These are phyloP conservation scores for Allium cepa DNA, from an alignment of 106 monocot species.

Conservation along the genomic window DNA sequence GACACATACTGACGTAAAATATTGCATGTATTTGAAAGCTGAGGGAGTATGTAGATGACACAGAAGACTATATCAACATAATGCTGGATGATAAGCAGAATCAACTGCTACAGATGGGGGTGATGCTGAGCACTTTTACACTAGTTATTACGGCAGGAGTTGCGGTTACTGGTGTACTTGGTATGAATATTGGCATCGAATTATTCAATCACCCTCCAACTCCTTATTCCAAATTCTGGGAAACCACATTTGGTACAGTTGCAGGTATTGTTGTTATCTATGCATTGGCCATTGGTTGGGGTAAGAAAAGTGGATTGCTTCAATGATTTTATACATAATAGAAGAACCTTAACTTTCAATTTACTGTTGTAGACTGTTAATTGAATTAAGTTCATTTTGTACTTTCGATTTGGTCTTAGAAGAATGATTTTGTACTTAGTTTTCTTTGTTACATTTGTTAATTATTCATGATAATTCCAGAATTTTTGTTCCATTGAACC, in stretches of 20 bases:
- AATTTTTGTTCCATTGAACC: too few species aligned
- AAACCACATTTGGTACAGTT: conserved; percentile 49
- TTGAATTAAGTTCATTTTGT: too few species aligned
- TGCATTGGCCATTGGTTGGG: conserved; percentile 61
- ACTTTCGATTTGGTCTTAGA: too few species aligned
- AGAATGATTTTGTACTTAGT: too few species aligned
- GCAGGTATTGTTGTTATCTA: conserved; percentile 42
- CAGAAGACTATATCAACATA: conserved; percentile 52
- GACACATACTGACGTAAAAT: too few species aligned
- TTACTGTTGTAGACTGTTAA: too few species aligned
- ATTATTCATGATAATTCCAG: too few species aligned
- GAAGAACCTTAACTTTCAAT: too few species aligned
- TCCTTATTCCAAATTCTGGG: conserved; percentile 24
- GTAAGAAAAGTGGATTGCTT: conserved; percentile 64
- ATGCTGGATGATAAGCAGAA: conserved; percentile 59
- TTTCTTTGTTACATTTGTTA: too few species aligned
- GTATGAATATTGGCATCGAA: conserved; percentile 39
- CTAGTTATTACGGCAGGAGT: conserved; percentile 39
- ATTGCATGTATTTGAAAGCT: conserved; percentile 15
- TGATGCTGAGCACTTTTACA: conserved; percentile 46
- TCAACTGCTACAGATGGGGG: conserved; percentile 47
- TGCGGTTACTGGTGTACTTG: conserved; percentile 32
- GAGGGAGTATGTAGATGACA: conserved; percentile 58
- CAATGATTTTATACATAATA: conserved; percentile 19
- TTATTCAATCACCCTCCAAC: conserved; percentile 9